Evolutionary conservation across 2,329 filamentous ascomycete genomes (phyloP), one percentile per base, ranked within the genome.

Genomic region (Fusarium sp.): DNA sequence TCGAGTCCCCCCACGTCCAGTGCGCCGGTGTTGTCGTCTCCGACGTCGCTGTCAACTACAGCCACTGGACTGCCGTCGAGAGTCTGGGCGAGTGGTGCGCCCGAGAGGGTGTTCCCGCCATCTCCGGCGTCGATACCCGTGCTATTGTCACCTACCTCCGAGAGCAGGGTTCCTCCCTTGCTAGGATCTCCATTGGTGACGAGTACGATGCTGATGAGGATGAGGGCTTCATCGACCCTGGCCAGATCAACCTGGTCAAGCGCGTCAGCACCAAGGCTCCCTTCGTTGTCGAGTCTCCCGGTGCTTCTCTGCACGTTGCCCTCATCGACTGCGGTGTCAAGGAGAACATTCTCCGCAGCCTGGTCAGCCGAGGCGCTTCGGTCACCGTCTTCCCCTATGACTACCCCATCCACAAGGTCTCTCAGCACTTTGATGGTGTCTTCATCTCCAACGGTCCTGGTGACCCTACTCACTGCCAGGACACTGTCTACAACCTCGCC

Each of bases 361-460:
- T 99, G 70, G 95, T 98, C 80, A 92, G 90, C 84, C 95, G 96
- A 74, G 96, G 96, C 70, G 94, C 95, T 63, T 95, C 94, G 73
- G 93, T 97, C 74, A 98, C 96, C 45, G 94, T 94, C 79, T 97
- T 99, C 88, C 96, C 96, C 69, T 98, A 93, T 85, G 92, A 98
- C 87, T 98, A 96, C 87, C 96, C 95, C 62, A 96, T 99, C 83
- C 95, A 98, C 90, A 98, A 98, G 89, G 94, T 98, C 40, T 94
- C 96, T 66, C 93, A 97, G 85, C 95, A 98, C 89, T 98, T 98
- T 79, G 96, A 99, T 79, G 96, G 96, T 81, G 92, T 99, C 81
- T 99, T 99, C 89, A 98, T 98, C 87, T 98, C 95, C 85, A 99
- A 99, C 86, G 96, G 96, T 69, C 96, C 96, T 31, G 96, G 96